A percentile compares a stretch with the other conserved stretches of the same genome.
These are phyloP conservation scores for Hansenula lynferdii DNA, from an alignment of 1,139 yeast species.

Conservation along the genomic window DNA sequence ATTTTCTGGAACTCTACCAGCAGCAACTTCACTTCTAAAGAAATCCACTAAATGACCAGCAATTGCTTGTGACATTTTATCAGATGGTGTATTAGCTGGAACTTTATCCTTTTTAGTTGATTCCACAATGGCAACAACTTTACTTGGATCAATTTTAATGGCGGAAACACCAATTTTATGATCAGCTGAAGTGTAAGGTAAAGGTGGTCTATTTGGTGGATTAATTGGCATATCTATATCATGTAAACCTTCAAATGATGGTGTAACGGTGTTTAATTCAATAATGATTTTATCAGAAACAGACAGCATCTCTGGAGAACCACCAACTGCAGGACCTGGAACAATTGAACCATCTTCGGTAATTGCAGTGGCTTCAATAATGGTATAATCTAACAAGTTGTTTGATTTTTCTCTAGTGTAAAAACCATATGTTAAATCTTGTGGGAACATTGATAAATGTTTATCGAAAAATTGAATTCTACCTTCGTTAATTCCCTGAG, in stretches of 20 bases:
- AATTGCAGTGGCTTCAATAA: conserved; percentile 96
- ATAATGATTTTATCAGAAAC: conserved; percentile 86
- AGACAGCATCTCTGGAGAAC: conserved; percentile 84
- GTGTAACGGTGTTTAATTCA: conserved; percentile 89
- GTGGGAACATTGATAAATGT: conserved; percentile 97
- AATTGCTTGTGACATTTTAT: conserved; percentile 70
- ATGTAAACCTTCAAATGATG: conserved; percentile 93
- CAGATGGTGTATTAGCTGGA: conserved; percentile 87
- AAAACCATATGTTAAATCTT: conserved; percentile 91
- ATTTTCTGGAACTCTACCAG: conserved; percentile 88
- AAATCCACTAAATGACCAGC: conserved; percentile 85
- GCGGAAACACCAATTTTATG: conserved; percentile 69
- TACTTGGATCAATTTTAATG: conserved; percentile 83
- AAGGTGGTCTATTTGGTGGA: conserved; percentile 88
- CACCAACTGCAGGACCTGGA: conserved; percentile 98
- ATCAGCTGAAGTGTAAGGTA: conserved; percentile 73
- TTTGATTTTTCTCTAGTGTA: conserved; percentile 70
- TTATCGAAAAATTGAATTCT: conserved; percentile 88
- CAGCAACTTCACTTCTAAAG: conserved; percentile 82
- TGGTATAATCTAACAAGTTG: conserved; percentile 72
- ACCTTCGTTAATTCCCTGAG: conserved; percentile 84
- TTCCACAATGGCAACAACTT: conserved; percentile 90
- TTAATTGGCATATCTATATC: conserved; percentile 89
- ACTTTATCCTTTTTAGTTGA: conserved; percentile 70
- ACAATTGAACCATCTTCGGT: conserved; percentile 90